phyloP scores from a whole-genome alignment of 257 asterid species.

The Echium plantagineum region DNA sequence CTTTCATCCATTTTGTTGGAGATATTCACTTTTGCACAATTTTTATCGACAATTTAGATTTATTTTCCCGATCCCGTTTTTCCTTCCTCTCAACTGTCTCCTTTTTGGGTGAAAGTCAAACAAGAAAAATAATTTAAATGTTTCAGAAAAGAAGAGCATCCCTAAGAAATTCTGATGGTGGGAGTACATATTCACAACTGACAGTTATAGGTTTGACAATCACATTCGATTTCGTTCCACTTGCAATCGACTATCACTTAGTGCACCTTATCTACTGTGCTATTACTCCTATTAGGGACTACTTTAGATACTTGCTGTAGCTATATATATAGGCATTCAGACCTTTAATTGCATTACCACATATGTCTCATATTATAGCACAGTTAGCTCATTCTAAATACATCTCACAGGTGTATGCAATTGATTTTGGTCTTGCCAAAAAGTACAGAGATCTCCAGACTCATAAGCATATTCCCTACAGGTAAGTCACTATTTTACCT shows the following conservation, averaged over 20 bases:
- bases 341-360: too few relatives aligned
- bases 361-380: background rate
- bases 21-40: background rate
- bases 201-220: background rate
- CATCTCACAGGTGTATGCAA: conserved; percentile 27
- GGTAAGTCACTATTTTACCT: conserved; percentile 10
- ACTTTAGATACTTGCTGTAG: background rate
- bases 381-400: conserved; percentile 1
- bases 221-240: background rate
- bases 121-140: too few relatives aligned
- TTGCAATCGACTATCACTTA: too few relatives aligned
- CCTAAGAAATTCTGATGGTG: background rate
- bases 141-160: background rate
- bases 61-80: background rate
- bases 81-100: background rate
- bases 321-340: too few relatives aligned
- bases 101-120: too few relatives aligned
- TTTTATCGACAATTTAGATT: too few relatives aligned
- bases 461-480: conserved; percentile 39
- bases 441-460: conserved; percentile 40
- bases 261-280: too few relatives aligned
- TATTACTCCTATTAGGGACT: too few relatives aligned
- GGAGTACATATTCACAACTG: background rate
- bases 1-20: background rate
- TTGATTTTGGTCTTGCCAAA: conserved; percentile 40